phyloP scores from a whole-genome alignment of 176 grass and related monocot species.

The Avena sativa region DNA sequence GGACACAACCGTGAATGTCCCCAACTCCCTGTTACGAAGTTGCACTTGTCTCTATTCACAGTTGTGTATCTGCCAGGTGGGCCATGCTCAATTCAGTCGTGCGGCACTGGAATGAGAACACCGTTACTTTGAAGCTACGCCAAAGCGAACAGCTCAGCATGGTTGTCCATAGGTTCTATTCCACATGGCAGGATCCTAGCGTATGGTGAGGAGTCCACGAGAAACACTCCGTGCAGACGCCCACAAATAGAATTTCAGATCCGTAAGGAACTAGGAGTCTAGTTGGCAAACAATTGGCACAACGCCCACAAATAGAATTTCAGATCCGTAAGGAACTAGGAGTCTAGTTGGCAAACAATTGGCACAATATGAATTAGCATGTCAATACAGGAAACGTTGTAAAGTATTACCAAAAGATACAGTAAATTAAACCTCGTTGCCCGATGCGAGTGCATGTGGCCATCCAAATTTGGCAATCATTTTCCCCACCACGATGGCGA shows the following conservation, averaged over 20 bases:
- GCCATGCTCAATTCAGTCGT: background rate
- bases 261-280: conserved; percentile 6
- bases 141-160: background rate
- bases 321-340: background rate
- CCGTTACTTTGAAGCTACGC: background rate
- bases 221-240: background rate
- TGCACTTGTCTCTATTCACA: conserved; percentile 8
- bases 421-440: background rate
- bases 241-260: background rate
- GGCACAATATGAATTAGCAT: conserved; percentile 7
- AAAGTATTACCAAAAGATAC: conserved; percentile 10
- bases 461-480: conserved; percentile 18
- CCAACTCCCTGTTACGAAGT: conserved; percentile 10
- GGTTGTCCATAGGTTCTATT: conserved; percentile 14
- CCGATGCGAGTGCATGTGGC: background rate
- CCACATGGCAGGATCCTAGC: background rate
- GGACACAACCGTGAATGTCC: background rate
- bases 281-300: conserved; percentile 16
- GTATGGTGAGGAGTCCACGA: background rate
- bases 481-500: background rate
- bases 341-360: conserved; percentile 19
- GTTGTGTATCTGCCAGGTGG: background rate
- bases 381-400: background rate
- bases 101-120: background rate
- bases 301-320: background rate